Base-by-base conservation (phyloP, 1,139 yeast genomes). In the Pichia sp. region DNA sequence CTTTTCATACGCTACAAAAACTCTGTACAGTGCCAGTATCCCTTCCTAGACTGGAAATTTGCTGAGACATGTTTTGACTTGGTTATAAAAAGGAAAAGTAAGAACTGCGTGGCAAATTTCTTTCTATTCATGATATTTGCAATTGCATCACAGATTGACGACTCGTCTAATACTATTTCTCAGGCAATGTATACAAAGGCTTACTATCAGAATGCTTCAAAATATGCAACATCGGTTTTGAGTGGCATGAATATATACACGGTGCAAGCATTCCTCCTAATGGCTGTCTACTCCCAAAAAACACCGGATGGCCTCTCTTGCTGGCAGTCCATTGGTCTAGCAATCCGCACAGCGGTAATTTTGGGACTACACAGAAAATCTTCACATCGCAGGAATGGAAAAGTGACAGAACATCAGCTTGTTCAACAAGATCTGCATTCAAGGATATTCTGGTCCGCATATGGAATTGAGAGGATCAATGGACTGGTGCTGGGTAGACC, bases 71-170 rank as follows among this genome's bases (percentile, higher is more conserved):
- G 45, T 34, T 62, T 48, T 34, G 42, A 46, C 3, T 29, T 35
- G 13, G 53, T 53, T 0, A 38, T 59, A 18, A 36, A 43, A 3
- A 25, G 47, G 3, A 49, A 49, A 17, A 52, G 47, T 3, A 44
- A 46, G 15, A 45, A 47, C n/a, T 51, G 64, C 15, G 16, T 32
- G 16, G 30, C 45, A 4, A 33, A 29, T 16, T 72, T 62, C 47
- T 72, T 72, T 44, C 55, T 71, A 33, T 67, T 70, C 43, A 66
- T 72, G 56, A 61, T 72, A 1, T 71, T 72, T 53, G 77, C 77
- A 7, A 63, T 73, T 26, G 72, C 74, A 0, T 62, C 73, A 1
- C 70, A 74, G 23, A 64, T 68, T 11, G 24, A n/a, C 62, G 66
- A 45, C 67, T 58, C 44, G 46, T 63, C 37, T 65, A 62, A 46